These are phyloP conservation scores for Hylodesmum podocarpum DNA, from an alignment of 306 rosid genomes.

Conservation along the genomic window DNA sequence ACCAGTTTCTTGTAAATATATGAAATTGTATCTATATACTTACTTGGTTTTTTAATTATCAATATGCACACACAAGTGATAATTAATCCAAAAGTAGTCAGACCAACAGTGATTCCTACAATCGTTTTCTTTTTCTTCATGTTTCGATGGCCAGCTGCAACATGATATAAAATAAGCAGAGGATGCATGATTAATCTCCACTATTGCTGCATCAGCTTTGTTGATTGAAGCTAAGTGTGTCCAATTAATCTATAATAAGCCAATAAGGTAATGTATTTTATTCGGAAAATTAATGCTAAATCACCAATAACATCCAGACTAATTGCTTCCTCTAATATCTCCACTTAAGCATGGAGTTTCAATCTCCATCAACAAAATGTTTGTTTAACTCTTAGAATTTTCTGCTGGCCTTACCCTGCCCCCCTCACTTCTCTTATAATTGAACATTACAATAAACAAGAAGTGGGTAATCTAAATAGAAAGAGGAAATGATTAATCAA, in stretches of 20 bases:
- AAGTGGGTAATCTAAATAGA: neutral
- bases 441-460: neutral
- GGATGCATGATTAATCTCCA: neutral
- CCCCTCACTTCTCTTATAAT: neutral
- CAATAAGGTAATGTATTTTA: neutral
- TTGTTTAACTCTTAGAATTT: neutral
- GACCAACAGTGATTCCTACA: neutral
- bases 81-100: neutral
- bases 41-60: neutral
- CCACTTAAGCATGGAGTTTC: neutral
- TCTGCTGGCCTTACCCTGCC: neutral
- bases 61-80: neutral
- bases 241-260: neutral
- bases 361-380: neutral
- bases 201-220: neutral
- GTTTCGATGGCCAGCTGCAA: neutral
- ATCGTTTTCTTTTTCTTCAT: neutral
- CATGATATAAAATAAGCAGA: neutral
- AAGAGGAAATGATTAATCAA: neutral
- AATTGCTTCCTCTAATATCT: neutral
- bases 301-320: neutral
- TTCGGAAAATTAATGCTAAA: neutral
- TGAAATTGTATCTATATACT: neutral
- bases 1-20: neutral
- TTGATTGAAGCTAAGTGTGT: neutral